Percentiles rank a stretch among this genome's conserved stretches.
phyloP scores from a whole-genome alignment of 148 eudicot genomes.

The Nepenthes gracilis region DNA sequence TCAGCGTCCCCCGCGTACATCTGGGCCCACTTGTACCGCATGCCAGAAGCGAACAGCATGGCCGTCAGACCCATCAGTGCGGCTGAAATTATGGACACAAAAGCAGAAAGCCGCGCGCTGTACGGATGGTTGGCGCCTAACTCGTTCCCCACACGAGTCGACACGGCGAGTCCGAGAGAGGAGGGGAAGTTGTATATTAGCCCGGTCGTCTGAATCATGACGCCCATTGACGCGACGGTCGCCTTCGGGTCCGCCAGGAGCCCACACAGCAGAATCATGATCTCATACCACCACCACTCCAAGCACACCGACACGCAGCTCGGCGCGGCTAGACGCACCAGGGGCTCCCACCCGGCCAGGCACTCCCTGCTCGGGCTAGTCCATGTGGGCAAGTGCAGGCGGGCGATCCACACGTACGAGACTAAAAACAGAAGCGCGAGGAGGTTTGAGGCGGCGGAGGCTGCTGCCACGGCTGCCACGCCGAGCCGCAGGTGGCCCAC shows the following conservation, averaged over 20 bases:
- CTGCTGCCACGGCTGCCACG: slow-evolving; percentile 58
- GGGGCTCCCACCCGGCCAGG: slow-evolving; percentile 56
- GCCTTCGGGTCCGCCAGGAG: slow-evolving; percentile 51
- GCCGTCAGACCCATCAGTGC: slow-evolving; percentile 45
- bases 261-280: slow-evolving; percentile 80
- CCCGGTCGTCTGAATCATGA: slow-evolving; percentile 70
- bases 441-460: slow-evolving; percentile 53
- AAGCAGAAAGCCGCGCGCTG: slow-evolving; percentile 36
- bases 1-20: slow-evolving; percentile 39
- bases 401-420: slow-evolving; percentile 33
- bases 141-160: slow-evolving; percentile 71
- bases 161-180: slow-evolving; percentile 58
- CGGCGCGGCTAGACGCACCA: slow-evolving; percentile 51
- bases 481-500: slow-evolving; percentile 32
- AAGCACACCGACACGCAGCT: slow-evolving; percentile 71
- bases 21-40: slow-evolving; percentile 42
- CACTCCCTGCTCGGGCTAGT: slow-evolving; percentile 42
- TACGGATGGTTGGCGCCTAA: slow-evolving; percentile 55
- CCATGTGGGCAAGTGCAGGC: slow-evolving; percentile 55
- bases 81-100: slow-evolving; percentile 31
- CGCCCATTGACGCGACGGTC: slow-evolving; percentile 77
- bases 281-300: slow-evolving; percentile 98
- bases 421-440: slow-evolving; percentile 25
- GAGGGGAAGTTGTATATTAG: slow-evolving; percentile 70
- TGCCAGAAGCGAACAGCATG: slow-evolving; percentile 29